Percentiles rank a stretch among this genome's conserved stretches.
Evolutionary conservation across 2,329 filamentous ascomycete genomes (phyloP).

Genomic region (Paraphaeosphaeria minitans): DNA sequence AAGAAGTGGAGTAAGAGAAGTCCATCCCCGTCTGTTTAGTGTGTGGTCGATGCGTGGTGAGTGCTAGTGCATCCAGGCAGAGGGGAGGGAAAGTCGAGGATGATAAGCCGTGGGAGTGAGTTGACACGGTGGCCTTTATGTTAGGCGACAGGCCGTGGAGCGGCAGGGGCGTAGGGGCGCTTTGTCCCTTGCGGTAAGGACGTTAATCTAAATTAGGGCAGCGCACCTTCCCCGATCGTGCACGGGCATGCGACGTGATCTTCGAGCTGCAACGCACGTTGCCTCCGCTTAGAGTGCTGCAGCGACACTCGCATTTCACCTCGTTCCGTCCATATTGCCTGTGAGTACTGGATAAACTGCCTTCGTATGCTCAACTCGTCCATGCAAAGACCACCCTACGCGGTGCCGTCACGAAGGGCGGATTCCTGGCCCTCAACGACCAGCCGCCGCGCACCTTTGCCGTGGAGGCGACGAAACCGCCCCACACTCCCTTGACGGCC

Average conservation of each 20-base stretch:
- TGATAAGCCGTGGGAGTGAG: constrained; percentile 34
- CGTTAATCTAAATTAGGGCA: constrained; percentile 27
- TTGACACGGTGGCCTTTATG: constrained; percentile 46
- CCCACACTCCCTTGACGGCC: constrained; percentile 7
- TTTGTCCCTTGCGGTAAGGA: constrained; percentile 21
- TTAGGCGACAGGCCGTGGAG: constrained; percentile 29
- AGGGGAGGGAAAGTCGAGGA: constrained; percentile 27
- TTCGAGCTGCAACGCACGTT: constrained; percentile 12
- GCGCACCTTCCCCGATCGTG: constrained; percentile 21
- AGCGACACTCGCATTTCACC: neutral
- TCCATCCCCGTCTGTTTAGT: constrained; percentile 35
- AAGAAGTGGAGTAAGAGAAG: constrained; percentile 26
- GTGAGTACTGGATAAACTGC: neutral
- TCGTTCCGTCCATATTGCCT: neutral
- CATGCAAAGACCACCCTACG: neutral
- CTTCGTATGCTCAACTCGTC: neutral
- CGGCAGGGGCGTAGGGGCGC: constrained; percentile 17
- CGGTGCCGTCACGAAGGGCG: neutral
- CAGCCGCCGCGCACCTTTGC: neutral
- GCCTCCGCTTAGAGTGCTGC: constrained; percentile 7
- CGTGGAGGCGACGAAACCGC: constrained; percentile 4
- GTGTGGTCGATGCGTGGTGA: constrained; percentile 32
- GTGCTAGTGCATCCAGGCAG: constrained; percentile 38
- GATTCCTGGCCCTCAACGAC: neutral
- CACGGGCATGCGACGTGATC: constrained; percentile 8